Evolutionary conservation across 768 basidiomycete genomes (phyloP), one percentile per base, ranked within the genome.

Genomic region (Psilocybe subaeruginosa): DNA sequence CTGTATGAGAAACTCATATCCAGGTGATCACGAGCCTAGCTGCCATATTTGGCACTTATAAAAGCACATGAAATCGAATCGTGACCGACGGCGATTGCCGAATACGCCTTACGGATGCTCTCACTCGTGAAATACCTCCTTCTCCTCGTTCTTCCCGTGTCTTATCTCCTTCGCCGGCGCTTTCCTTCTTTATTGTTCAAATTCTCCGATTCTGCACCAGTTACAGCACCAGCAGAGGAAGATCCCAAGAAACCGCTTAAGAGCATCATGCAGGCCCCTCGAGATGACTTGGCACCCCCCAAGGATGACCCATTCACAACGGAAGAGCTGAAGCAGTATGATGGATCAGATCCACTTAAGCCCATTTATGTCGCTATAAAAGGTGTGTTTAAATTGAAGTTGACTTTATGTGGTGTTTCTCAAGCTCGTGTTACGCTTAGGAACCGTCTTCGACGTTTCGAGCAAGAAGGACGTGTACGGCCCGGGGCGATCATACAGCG

Each of bases 321-420:
- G 14, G 82, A 83, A 62, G 74, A 91, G 64, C 80, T 99, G 61
- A 86, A 81, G 41, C 64, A 80, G 67, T 95, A 80, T 72, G 86
- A 95, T 73, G 96, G 96, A 16, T 77, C 79, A 0, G 84, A 88
- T 63, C 71, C 80, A 0, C 68, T 74, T 43, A 85, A 85, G 66
- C 92, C 93, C 0, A 92, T 99, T 63, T 95, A 91, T 66, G 90
- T 99, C 46, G 90, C 94, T 31, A 96, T 99, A 78, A 98, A 97
- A 82, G 93, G 93, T 88, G 60, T 46, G 70, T 66, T 19, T 7
- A 4, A 9, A 1, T 17, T 17, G 33, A 31, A 11, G 46, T 64
- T 14, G 23, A 19, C 54, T 23, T 54, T 56, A 29, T 27, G 56
- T 27, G 11, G 35, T 53, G 27, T 49, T 47, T n/a, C 52, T 51